Base-by-base conservation (phyloP, 257 asterid species). In the Verbena officinalis region DNA sequence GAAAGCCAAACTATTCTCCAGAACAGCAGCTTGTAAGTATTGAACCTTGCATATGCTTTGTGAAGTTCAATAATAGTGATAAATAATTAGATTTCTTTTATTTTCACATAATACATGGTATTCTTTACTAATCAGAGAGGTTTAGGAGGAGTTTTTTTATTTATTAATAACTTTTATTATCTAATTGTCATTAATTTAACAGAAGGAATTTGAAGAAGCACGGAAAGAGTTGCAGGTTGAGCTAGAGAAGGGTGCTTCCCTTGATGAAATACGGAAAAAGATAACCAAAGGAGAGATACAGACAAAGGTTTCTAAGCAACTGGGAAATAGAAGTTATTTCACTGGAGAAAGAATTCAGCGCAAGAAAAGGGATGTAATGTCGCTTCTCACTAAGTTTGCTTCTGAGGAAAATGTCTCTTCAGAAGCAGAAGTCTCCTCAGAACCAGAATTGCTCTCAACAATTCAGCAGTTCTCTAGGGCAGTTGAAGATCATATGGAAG, bases 131-230 rank as follows among this genome's bases (percentile, higher is more conserved):
- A 43, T 24, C 52, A 23, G 19, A 12, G 43, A 13, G 31, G 74
- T n/a, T n/a, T 51, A 16, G 54, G 40, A 38, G 68, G 17, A 52
- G 56, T 57, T 13, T 51, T 21, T 66, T 69, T 68, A 43, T 62
- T 46, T 23, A 50, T 56, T 39, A 15, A 16, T 48, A 27, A 13
- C 36, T 64, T 38, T 65, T n/a, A n/a, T 61, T 49, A 77, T 65
- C 52, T 39, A 27, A 61, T 16, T 73, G 58, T 66, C 57, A 51
- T 64, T 19, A 62, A 64, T 64, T 62, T 58, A 56, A 80, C 88
- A 91, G 98, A 75, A 71, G 74, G 96, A 91, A 81, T 87, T 91
- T 51, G 86, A 89, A 86, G 98, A 81, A 82, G 95, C 98, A 40
- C 84, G 92, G 76, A 80, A 82, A 73, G 98, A 89, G 48, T 77